A percentile compares a stretch with the other conserved stretches of the same genome.
These are phyloP conservation scores for Aspergillus neoniger DNA, from an alignment of 2,329 filamentous ascomycete species.

Conservation along the genomic window DNA sequence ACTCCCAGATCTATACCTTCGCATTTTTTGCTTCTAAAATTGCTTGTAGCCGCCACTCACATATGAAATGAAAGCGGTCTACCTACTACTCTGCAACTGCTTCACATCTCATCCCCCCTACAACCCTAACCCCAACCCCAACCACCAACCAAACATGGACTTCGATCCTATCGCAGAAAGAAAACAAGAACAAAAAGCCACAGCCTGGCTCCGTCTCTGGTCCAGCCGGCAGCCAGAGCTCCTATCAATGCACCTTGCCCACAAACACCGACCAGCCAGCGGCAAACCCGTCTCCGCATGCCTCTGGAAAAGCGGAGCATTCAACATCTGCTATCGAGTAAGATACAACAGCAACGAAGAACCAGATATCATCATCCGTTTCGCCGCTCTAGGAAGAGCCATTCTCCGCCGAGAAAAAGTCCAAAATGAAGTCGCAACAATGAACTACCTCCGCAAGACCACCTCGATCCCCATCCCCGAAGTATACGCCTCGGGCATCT, in stretches of 20 bases:
- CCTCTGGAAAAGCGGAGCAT: neutral
- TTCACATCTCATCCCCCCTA: too few relatives aligned
- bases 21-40: too few relatives aligned
- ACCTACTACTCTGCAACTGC: too few relatives aligned
- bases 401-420: neutral
- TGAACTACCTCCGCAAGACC: neutral
- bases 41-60: too few relatives aligned
- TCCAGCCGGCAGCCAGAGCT: neutral
- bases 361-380: neutral
- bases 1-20: too few relatives aligned
- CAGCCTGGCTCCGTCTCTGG: neutral
- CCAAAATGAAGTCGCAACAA: neutral
- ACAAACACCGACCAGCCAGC: neutral
- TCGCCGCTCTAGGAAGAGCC: neutral
- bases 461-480: constrained; percentile 6
- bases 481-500: constrained; percentile 8
- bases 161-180: neutral
- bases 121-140: too few relatives aligned
- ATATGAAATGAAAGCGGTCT: too few relatives aligned
- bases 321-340: neutral
- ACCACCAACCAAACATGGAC: neutral
- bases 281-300: neutral
- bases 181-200: neutral
- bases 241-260: neutral
- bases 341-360: neutral